Conservation (phyloP, 495 filamentous ascomycete species). For the Staphylotrichum longicolle region DNA sequence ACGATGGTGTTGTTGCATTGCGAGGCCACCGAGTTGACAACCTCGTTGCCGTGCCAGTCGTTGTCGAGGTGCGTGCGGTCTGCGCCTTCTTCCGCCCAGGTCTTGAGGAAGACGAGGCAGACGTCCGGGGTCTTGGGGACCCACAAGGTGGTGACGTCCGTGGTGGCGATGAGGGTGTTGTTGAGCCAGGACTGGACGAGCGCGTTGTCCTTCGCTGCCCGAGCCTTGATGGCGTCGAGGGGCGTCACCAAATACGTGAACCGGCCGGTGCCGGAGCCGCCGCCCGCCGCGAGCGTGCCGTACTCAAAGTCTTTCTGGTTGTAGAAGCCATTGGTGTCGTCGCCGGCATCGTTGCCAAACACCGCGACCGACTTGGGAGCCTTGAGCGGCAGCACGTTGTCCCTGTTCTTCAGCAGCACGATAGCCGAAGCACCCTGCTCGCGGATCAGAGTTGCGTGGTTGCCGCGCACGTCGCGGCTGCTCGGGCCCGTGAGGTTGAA, state of each 20-base stretch:
- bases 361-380: constrained; percentile 59
- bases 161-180: constrained; percentile 30
- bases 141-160: constrained; percentile 47
- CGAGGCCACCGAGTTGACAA: constrained; percentile 63
- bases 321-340: constrained; percentile 55
- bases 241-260: constrained; percentile 60
- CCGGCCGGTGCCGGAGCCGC: constrained; percentile 58
- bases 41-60: constrained; percentile 72
- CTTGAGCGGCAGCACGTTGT: constrained; percentile 57
- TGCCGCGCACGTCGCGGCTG: constrained; percentile 51
- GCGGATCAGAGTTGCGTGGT: constrained; percentile 56
- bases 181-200: no score
- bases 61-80: constrained; percentile 65
- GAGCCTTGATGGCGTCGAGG: constrained; percentile 51
- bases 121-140: constrained; percentile 54
- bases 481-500: constrained; percentile 24
- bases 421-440: constrained; percentile 58
- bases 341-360: constrained; percentile 72
- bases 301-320: constrained; percentile 62
- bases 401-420: constrained; percentile 76
- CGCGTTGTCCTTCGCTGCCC: constrained; percentile 8
- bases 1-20: constrained; percentile 73
- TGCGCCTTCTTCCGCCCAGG: constrained; percentile 65
- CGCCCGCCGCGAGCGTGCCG: constrained; percentile 60
- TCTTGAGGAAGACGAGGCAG: constrained; percentile 65